These are phyloP conservation scores for Erysimum pusillum DNA, from an alignment of 441 rosid genomes.

Conservation along the genomic window DNA sequence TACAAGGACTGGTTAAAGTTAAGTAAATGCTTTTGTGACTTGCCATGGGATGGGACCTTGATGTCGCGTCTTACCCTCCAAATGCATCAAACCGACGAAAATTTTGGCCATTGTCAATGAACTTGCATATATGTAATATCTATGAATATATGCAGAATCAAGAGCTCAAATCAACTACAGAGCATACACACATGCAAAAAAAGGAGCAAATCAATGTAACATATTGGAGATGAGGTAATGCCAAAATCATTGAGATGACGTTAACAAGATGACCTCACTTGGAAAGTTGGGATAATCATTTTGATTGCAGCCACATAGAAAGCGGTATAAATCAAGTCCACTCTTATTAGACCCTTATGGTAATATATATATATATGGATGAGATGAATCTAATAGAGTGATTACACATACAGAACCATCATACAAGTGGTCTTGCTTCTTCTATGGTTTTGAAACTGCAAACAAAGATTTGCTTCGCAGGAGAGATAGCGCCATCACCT, in stretches of 20 bases:
- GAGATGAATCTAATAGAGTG: slow-evolving; percentile 13
- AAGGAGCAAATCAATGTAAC: slow-evolving; percentile 6
- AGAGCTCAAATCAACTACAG: neutral
- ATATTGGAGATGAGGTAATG: slow-evolving; percentile 20
- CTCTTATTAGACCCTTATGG: neutral
- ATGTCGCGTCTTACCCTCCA: neutral
- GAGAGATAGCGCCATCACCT: slow-evolving; percentile 63
- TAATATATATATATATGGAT: neutral
- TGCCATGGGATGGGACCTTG: slow-evolving; percentile 22
- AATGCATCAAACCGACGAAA: neutral
- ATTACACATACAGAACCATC: slow-evolving; percentile 16
- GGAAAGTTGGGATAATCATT: slow-evolving; percentile 33
- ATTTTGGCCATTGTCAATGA: neutral
- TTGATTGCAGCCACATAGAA: slow-evolving; percentile 43
- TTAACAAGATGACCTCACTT: slow-evolving; percentile 24
- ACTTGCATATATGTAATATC: slow-evolving; percentile 5
- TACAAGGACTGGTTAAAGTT: slow-evolving; percentile 23
- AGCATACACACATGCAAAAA: neutral
- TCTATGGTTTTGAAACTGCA: slow-evolving; percentile 30
- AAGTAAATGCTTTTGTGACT: slow-evolving; percentile 10
- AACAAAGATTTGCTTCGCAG: slow-evolving; percentile 57
- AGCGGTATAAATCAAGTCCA: slow-evolving; percentile 1
- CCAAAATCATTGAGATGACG: slow-evolving; percentile 29
- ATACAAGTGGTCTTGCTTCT: slow-evolving; percentile 26
- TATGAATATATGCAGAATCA: slow-evolving; percentile 2